Conservation (phyloP, 805 yeast genomes). For the Blastobotrys muscicola region DNA sequence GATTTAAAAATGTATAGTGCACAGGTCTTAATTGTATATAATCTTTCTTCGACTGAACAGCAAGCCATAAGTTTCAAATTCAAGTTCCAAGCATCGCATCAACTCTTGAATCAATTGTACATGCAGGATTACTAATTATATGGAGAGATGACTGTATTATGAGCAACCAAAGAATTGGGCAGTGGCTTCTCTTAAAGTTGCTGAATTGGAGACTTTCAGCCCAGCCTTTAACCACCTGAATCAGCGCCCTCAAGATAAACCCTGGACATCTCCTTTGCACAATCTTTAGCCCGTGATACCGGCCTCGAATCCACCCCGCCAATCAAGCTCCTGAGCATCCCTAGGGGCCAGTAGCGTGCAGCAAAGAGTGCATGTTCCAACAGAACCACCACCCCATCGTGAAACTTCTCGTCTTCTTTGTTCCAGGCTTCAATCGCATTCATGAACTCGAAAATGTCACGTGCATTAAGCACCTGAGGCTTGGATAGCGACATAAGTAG, state of each 20-base stretch:
- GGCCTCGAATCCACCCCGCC: constrained; percentile 12
- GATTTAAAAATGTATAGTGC: too few species aligned
- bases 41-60: too few species aligned
- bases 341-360: constrained; percentile 1
- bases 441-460: constrained; percentile 13
- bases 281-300: constrained; percentile 10
- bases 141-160: too few species aligned
- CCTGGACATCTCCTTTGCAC: constrained; percentile 17
- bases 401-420: background rate
- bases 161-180: too few species aligned
- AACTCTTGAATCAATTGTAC: too few species aligned
- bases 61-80: too few species aligned
- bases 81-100: too few species aligned
- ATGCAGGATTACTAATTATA: too few species aligned
- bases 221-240: too few species aligned
- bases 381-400: constrained; percentile 10
- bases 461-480: constrained; percentile 11
- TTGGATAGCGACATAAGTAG: constrained; percentile 9
- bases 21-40: too few species aligned
- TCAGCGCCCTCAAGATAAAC: constrained; percentile 17
- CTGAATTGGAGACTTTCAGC: too few species aligned
- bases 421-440: constrained; percentile 17
- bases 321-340: constrained; percentile 7
- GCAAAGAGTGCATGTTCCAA: constrained; percentile 13
- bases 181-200: too few species aligned